Percentiles rank a stretch among this genome's conserved stretches.
These are phyloP conservation scores for Ganoderma lucidum DNA, from an alignment of 1,284 basidiomycete genomes.

Conservation along the genomic window DNA sequence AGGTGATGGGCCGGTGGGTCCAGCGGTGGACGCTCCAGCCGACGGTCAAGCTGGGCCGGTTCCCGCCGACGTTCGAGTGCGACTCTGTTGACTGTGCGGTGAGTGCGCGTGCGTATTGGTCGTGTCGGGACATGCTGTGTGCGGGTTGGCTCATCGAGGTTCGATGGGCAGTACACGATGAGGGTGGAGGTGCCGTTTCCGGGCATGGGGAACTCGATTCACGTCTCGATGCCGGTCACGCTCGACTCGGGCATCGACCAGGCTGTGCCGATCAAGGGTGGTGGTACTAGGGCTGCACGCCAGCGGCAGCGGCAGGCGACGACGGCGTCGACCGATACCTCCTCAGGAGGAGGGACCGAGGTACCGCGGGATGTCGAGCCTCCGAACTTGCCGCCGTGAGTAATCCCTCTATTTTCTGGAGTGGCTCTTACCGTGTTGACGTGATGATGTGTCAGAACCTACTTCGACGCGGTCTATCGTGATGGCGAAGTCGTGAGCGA, in stretches of 20 bases:
- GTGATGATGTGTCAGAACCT: not conserved
- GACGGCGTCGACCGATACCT: not conserved
- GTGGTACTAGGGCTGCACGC: not conserved
- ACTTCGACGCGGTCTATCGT: not conserved
- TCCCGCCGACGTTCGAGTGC: not conserved
- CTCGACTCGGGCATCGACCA: slow-evolving; percentile 2
- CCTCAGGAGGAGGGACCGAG: not conserved
- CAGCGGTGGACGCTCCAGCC: not conserved
- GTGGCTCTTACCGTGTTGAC: not conserved
- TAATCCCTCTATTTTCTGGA: not conserved
- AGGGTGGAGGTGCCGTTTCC: not conserved
- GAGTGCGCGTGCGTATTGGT: not conserved
- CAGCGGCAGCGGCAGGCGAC: not conserved
- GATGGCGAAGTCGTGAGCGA: not conserved
- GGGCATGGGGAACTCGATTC: not conserved
- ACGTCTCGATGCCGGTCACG: not conserved
- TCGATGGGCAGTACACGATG: not conserved
- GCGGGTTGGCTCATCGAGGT: not conserved
- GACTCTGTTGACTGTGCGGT: not conserved
- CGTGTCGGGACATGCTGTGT: not conserved
- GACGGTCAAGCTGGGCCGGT: not conserved
- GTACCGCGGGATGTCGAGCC: not conserved
- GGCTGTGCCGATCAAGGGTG: not conserved
- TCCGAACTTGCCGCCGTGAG: not conserved
- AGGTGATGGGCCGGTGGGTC: not conserved